These are phyloP conservation scores for Microsporum ferrugineum DNA, from an alignment of 2,329 filamentous ascomycete species.

Conservation along the genomic window DNA sequence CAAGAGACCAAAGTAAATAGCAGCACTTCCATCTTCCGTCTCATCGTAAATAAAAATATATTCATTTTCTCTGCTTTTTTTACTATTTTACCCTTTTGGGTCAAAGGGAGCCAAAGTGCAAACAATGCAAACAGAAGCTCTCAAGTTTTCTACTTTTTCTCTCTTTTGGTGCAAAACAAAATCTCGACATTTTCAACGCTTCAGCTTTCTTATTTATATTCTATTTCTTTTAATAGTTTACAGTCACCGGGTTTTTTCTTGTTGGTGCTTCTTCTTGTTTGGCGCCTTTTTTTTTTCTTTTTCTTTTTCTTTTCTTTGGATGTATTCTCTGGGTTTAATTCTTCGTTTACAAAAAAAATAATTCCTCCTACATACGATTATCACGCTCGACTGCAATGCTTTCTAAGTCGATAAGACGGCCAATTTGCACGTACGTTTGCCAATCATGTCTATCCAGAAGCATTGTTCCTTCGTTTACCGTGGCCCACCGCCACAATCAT, in stretches of 20 bases:
- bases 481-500: not conserved
- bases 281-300: not conserved
- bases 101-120: not conserved
- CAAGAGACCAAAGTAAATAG: too few species aligned
- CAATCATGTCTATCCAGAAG: constrained; percentile 19
- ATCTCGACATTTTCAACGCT: not conserved
- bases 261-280: not conserved
- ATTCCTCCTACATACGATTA: not conserved
- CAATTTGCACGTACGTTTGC: constrained; percentile 27
- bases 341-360: not conserved
- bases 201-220: not conserved
- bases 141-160: not conserved
- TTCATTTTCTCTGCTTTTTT: not conserved
- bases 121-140: not conserved
- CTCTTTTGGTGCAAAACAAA: not conserved
- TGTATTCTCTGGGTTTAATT: not conserved
- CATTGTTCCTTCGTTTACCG: not conserved
- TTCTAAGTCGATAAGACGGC: constrained; percentile 27
- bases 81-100: not conserved
- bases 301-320: not conserved
- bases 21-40: not conserved
- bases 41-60: not conserved
- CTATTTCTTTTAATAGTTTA: not conserved
- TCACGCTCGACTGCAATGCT: constrained; percentile 22
- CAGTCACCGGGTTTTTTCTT: not conserved